Percentiles rank a stretch among this genome's conserved stretches.
These are phyloP conservation scores for Balansia obtecta DNA, from an alignment of 2,329 filamentous ascomycete genomes.

Conservation along the genomic window DNA sequence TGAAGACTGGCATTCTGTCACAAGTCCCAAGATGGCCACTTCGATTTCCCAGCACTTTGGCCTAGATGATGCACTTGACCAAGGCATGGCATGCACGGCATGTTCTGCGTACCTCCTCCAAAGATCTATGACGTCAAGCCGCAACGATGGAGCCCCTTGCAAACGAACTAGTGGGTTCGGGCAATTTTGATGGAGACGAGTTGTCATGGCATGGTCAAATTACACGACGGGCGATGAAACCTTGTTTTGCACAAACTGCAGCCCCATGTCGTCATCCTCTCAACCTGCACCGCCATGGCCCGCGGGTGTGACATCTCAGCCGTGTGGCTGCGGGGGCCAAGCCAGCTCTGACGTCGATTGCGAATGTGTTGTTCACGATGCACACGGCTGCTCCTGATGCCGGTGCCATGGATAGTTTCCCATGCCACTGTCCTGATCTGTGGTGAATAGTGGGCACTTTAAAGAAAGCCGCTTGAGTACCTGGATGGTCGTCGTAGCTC, in stretches of 20 bases:
- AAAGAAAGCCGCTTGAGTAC: not conserved
- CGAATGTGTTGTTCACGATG: not conserved
- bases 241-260: not conserved
- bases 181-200: not conserved
- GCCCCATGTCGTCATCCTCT: not conserved
- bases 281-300: not conserved
- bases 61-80: not conserved
- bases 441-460: not conserved
- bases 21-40: not conserved
- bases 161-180: not conserved
- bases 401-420: not conserved
- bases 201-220: too few relatives aligned
- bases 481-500: not conserved
- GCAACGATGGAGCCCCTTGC: not conserved
- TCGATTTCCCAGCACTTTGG: not conserved
- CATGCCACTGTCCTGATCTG: not conserved
- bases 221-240: not conserved
- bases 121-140: not conserved
- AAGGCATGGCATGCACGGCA: not conserved
- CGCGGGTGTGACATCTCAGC: not conserved
- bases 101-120: not conserved
- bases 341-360: constrained; percentile 1
- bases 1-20: not conserved
- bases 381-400: not conserved
- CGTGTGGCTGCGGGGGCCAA: constrained; percentile 2